Evolutionary conservation across 2,329 filamentous ascomycete genomes (phyloP).

Genomic region (Paradendryphiella salina): DNA sequence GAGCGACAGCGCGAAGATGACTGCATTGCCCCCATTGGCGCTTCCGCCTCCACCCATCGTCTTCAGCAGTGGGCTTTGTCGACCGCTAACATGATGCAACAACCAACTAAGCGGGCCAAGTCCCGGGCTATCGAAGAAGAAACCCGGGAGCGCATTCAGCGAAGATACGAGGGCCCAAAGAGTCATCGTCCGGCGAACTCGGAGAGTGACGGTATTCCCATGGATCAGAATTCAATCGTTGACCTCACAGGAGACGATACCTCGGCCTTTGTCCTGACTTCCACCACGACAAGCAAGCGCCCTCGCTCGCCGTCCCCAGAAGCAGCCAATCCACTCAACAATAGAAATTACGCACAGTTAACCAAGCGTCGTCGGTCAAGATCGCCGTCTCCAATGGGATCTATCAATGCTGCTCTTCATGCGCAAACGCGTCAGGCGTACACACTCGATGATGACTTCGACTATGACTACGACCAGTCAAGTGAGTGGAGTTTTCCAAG

Average conservation of each 20-base stretch:
- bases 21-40: conserved; percentile 12
- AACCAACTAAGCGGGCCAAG: not conserved
- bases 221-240: not conserved
- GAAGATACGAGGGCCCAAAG: conserved; percentile 5
- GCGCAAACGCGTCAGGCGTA: not conserved
- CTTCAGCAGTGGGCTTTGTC: conserved; percentile 16
- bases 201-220: not conserved
- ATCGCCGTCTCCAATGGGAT: not conserved
- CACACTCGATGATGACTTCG: not conserved
- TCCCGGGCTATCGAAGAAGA: conserved; percentile 8
- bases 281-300: conserved; percentile 1
- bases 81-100: conserved; percentile 11
- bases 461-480: conserved; percentile 12
- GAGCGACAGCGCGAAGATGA: conserved; percentile 11
- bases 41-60: conserved; percentile 3
- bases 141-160: conserved; percentile 6
- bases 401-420: not conserved
- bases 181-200: not conserved
- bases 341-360: not conserved
- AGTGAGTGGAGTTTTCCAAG: conserved; percentile 15
- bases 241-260: not conserved
- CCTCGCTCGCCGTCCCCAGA: not conserved
- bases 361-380: conserved; percentile 6
- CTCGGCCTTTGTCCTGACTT: not conserved
- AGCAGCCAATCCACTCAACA: not conserved